Evolutionary conservation across 1,284 basidiomycete species (phyloP).

Genomic region (Chalciporus sp.): DNA sequence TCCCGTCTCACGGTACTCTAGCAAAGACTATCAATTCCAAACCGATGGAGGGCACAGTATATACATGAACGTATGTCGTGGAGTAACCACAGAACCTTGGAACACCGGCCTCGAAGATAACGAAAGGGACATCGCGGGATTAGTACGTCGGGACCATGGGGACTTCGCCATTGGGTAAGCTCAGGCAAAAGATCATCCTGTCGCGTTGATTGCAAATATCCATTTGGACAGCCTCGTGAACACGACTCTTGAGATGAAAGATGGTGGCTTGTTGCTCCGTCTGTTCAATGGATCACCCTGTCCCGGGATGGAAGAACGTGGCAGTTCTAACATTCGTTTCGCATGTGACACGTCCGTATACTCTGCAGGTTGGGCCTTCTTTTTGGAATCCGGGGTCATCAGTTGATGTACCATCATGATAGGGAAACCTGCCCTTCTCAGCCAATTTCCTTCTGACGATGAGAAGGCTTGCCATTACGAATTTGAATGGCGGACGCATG

Average conservation of each 20-base stretch:
- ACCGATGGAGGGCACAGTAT: slow-evolving; percentile 51
- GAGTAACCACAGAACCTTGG: slow-evolving; percentile 59
- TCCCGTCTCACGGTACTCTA: slow-evolving; percentile 30
- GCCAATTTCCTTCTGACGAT: slow-evolving; percentile 61
- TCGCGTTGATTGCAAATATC: neutral
- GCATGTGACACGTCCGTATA: slow-evolving; percentile 60
- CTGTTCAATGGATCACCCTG: slow-evolving; percentile 66
- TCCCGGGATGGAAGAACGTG: slow-evolving; percentile 48
- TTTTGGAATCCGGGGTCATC: neutral
- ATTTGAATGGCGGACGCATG: slow-evolving; percentile 74
- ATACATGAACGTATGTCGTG: slow-evolving; percentile 64
- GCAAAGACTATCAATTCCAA: slow-evolving; percentile 62
- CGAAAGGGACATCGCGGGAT: slow-evolving; percentile 60
- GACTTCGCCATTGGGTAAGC: slow-evolving; percentile 75
- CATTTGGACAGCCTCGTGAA: slow-evolving; percentile 52
- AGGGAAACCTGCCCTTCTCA: slow-evolving; percentile 59
- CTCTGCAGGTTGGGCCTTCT: slow-evolving; percentile 45
- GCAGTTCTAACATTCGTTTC: slow-evolving; percentile 65
- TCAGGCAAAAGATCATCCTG: neutral
- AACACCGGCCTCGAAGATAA: slow-evolving; percentile 50
- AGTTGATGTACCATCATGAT: neutral
- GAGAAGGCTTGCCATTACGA: slow-evolving; percentile 66
- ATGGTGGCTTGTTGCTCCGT: slow-evolving; percentile 47
- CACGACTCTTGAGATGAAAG: slow-evolving; percentile 56
- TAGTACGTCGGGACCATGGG: slow-evolving; percentile 60